These are phyloP conservation scores for Aspergillus puulaauensis DNA, from an alignment of 2,329 filamentous ascomycete species.

Conservation along the genomic window DNA sequence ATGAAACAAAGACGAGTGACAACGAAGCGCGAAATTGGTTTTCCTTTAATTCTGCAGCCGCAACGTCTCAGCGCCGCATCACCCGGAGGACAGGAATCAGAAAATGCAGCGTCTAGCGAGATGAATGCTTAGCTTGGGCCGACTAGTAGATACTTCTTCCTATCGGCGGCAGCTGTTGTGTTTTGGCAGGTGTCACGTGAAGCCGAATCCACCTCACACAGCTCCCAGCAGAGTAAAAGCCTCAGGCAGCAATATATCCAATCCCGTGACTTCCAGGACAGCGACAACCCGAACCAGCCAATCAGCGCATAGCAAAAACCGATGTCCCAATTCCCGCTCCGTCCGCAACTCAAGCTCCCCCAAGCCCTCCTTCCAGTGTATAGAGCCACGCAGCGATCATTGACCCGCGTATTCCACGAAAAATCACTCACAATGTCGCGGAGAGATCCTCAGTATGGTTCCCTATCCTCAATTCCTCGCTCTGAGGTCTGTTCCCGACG, in stretches of 20 bases:
- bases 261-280: not conserved
- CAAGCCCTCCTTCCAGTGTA: constrained; percentile 1
- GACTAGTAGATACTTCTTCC: not conserved
- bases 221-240: not conserved
- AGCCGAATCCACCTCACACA: not conserved
- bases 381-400: not conserved
- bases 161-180: constrained; percentile 12
- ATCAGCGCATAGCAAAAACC: constrained; percentile 35
- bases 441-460: constrained; percentile 22
- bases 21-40: not conserved
- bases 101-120: not conserved
- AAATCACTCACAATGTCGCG: constrained; percentile 19
- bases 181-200: constrained; percentile 19
- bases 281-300: constrained; percentile 21
- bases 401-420: not conserved
- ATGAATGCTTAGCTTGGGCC: constrained; percentile 1
- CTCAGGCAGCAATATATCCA: constrained; percentile 3
- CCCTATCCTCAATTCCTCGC: constrained; percentile 18
- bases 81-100: not conserved
- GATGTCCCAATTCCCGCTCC: constrained; percentile 31
- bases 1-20: not conserved
- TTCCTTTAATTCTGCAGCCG: not conserved
- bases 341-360: constrained; percentile 13
- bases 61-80: constrained; percentile 1
- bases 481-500: not conserved